These are phyloP conservation scores for Rhizomucor miehei DNA, from an alignment of 371 early-diverging fungal species.

Conservation along the genomic window DNA sequence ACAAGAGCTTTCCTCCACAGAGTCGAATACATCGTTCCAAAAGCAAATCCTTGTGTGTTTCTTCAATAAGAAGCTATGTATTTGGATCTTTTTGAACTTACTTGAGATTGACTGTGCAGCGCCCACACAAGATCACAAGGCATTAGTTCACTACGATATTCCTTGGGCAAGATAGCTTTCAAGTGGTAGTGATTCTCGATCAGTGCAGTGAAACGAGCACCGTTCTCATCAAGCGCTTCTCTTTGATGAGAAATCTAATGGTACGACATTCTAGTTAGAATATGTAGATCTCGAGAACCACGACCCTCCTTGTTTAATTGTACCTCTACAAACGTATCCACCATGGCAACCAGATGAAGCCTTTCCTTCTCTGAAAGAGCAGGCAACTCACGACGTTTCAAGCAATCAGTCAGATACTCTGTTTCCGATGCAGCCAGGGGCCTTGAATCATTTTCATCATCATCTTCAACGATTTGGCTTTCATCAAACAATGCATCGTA, in stretches of 20 bases:
- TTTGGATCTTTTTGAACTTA: no score
- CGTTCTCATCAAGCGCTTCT: conserved; percentile 84
- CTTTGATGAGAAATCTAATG: conserved; percentile 68
- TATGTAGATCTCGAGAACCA: neutral
- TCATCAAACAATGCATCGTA: conserved; percentile 37
- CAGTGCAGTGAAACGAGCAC: conserved; percentile 77
- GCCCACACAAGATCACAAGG: conserved; percentile 86
- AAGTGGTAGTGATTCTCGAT: conserved; percentile 67
- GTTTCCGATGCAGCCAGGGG: conserved; percentile 32
- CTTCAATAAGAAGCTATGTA: neutral
- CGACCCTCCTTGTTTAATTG: neutral
- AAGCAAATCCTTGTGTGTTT: conserved; percentile 61
- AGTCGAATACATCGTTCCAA: conserved; percentile 64
- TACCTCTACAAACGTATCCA: conserved; percentile 65
- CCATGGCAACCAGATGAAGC: conserved; percentile 56
- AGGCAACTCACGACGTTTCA: conserved; percentile 43
- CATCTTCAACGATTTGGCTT: conserved; percentile 2
- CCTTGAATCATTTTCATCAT: conserved; percentile 26
- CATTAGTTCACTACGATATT: conserved; percentile 43
- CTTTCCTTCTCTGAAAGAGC: conserved; percentile 41
- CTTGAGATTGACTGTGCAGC: conserved; percentile 88
- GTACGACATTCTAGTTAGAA: no score
- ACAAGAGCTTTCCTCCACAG: conserved; percentile 64
- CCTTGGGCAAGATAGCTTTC: conserved; percentile 41
- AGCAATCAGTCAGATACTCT: conserved; percentile 26